Base-by-base conservation (phyloP, 2,329 filamentous ascomycete genomes). In the Ophiocordyceps camponoti-floridani region DNA sequence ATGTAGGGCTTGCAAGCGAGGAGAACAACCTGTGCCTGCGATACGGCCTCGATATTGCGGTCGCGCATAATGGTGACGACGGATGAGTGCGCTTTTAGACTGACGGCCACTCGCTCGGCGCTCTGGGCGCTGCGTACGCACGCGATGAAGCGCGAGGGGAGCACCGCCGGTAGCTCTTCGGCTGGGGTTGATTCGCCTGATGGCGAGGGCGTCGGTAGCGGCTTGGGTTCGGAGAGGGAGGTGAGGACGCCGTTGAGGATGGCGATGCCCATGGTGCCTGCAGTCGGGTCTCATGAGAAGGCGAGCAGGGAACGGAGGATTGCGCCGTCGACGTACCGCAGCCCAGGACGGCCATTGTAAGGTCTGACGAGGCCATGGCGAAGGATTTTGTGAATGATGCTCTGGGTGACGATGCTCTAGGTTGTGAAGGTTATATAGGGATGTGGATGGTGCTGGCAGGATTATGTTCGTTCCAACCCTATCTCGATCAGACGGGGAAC, bases 211-310 rank as follows among this genome's bases (percentile, higher is more conserved):
- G 56, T 61, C 55, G 66, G 66, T 42, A 66, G 64, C 51, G 62
- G 70, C 50, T 62, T 63, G 43, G 63, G 63, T 23, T 60, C 65
- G 45, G 67, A 67, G 41, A 91, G 71, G 11, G 82, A 84, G 48
- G 75, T 69, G 52, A 93, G 73, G 56, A 94, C 81, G 50, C 85
- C 86, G 45, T 75, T 79, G 46, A 93, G 74, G 52, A 94, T 88
- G 47, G 84, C 84, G 48, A 84, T 84, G 47, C 86, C 86, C 77
- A 94, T 84, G 44, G 79, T 88, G 51, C 84, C 82, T 87, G 53
- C 44, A 35, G 6, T 7, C 14, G 30, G 4, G 14, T 40, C 35
- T 38, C 8, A 38, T 38, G 13, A 38, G 35, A 8, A 38, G 8
- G 10, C 18, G 18, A 38, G 35, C 14, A n/a, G 16, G 18, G 12